Evolutionary conservation across 2,329 filamentous ascomycete species (phyloP), one percentile per base, ranked within the genome.

Genomic region (Leptographium lundbergii): DNA sequence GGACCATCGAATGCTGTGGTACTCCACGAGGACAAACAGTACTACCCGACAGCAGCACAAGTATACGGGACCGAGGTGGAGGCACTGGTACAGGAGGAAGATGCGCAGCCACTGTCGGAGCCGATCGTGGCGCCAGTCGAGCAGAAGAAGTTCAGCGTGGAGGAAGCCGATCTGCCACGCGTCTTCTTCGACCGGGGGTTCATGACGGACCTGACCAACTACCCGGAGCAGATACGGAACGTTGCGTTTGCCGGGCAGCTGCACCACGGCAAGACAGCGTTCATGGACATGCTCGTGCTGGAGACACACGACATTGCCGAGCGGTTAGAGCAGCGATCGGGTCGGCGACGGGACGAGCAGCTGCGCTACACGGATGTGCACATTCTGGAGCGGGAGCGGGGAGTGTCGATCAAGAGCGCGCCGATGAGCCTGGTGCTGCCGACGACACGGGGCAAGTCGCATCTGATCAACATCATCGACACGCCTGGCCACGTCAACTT

Each of bases 401-500:
- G 92, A 3, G 69, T 99, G 6, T 97, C 94, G 0, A 86, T 96
- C 68, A 99, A 99, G 73, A 81, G 91, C 6, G 86, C 91, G 22
- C 92, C 94, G 7, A 97, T 99, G 91, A 96, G 88, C 68, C 75
- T 99, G 65, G 86, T 97, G 45, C 77, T 99, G 59, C 90, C 89
- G 67, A 88, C 84, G 65, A 91, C 90, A 10, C 90, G 88, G 71
- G 89, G 90, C 57, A 99, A 99, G 74, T 97, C 91, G 42, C 91
- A 97, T 73, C 79, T 99, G 3, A 76, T 99, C 74, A 97, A 97
- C 73, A 85, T 99, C 59, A 78, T 99, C 60, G 94, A 99, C 73
- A 99, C 94, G 0, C 94, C 94, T 0, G 94, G 94, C 7, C 94
- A 99, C 70, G 94, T 97, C 69, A 96, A 99, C 72, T 99, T 99